A percentile compares a stretch with the other conserved stretches of the same genome.
phyloP scores from a whole-genome alignment of 139 green algal genomes.

The Pleodorina starrii region DNA sequence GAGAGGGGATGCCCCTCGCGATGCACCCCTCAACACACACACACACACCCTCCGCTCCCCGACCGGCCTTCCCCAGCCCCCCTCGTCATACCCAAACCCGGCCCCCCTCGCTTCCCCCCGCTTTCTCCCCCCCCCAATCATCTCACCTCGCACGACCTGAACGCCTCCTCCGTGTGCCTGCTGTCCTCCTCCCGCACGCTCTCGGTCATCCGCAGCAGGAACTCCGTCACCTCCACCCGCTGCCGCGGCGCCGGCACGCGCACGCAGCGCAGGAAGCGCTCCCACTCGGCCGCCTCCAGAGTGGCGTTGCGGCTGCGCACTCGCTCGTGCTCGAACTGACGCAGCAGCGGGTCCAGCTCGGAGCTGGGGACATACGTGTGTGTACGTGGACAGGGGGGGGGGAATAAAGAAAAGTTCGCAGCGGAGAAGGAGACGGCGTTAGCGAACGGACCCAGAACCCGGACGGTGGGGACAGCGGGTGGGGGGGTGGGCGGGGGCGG shows the following conservation, averaged over 20 bases:
- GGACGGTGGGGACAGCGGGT: too few species aligned
- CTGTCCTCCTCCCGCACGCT: conserved; percentile 7
- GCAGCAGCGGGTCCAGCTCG: conserved; percentile 58
- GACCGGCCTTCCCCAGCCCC: too few species aligned
- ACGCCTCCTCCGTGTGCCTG: conserved; percentile 28
- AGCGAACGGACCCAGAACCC: too few species aligned
- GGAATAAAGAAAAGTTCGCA: too few species aligned
- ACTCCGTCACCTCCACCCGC: conserved; percentile 47
- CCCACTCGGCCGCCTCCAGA: conserved; percentile 49
- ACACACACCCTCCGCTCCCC: too few species aligned
- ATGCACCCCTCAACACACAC: too few species aligned
- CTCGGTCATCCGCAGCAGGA: conserved; percentile 8
- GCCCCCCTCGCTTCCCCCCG: background rate
- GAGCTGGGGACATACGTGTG: conserved; percentile 22
- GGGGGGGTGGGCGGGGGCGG: too few species aligned
- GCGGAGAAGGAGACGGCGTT: too few species aligned
- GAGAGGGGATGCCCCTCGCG: too few species aligned
- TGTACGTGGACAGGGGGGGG: too few species aligned
- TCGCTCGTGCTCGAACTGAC: conserved; percentile 48
- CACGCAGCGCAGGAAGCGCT: conserved; percentile 61
- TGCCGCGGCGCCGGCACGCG: conserved; percentile 54
- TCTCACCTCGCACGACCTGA: conserved; percentile 49
- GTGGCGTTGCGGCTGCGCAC: background rate
- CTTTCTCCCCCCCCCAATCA: background rate
- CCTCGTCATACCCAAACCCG: too few species aligned